These are phyloP conservation scores for Russula emetica DNA, from an alignment of 768 basidiomycete species.

Conservation along the genomic window DNA sequence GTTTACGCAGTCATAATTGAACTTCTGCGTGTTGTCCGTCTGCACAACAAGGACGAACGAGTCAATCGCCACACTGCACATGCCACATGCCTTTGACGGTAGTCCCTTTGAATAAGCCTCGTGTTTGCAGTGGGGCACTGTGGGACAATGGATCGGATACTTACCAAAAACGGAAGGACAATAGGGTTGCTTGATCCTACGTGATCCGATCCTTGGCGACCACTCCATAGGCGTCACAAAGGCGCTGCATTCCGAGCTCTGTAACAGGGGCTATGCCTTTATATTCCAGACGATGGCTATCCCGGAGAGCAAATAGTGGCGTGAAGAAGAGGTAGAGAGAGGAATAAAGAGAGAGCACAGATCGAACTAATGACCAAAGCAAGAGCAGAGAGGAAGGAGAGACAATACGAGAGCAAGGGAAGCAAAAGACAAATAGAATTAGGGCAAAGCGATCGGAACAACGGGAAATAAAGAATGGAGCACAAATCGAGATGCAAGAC, in stretches of 20 bases:
- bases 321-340: neutral
- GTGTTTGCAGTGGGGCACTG: neutral
- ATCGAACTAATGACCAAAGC: constrained; percentile 15
- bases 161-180: constrained; percentile 19
- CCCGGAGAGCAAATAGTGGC: constrained; percentile 8
- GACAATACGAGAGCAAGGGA: constrained; percentile 1
- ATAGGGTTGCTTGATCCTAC: constrained; percentile 9
- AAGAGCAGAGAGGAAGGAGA: constrained; percentile 1
- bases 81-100: constrained; percentile 13
- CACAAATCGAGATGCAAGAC: constrained; percentile 21
- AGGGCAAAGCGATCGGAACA: constrained; percentile 16
- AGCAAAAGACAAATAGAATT: neutral
- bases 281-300: constrained; percentile 16
- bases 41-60: constrained; percentile 17
- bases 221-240: neutral
- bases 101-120: constrained; percentile 21
- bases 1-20: neutral
- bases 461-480: constrained; percentile 7
- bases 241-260: constrained; percentile 10
- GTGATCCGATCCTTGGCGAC: neutral
- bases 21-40: neutral
- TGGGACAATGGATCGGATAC: neutral
- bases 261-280: constrained; percentile 14
- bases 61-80: constrained; percentile 5
- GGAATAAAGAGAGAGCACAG: constrained; percentile 18